Base-by-base conservation (phyloP, 192 early-diverging fungal genomes). In the Linnemannia zychae region DNA sequence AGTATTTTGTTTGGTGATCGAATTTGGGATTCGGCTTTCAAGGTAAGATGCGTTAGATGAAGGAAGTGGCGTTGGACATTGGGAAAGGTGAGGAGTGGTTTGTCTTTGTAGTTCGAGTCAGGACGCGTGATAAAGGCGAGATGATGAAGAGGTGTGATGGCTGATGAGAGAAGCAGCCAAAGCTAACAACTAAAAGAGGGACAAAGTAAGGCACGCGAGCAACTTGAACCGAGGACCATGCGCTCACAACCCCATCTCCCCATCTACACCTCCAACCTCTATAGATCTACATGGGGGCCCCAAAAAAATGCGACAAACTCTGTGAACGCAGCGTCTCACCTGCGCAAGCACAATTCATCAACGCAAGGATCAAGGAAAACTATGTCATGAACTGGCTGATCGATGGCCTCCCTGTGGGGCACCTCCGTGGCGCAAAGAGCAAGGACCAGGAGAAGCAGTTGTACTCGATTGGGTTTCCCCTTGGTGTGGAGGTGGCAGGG, bases 1-100 rank as follows among this genome's bases (percentile, higher is more conserved):
- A 94, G 93, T 77, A 97, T 99, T 53, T 87, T 99, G 40, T 99
- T 99, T 95, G 98, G 98, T 11, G 97, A 99, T 77, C 92, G 98
- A 44, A 95, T 99, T 78, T 97, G 93, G 73, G 92, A 88, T 68
- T 97, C 97, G 4, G 91, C 89, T 4, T 96, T 96, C 78, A 82
- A 96, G 89, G 92, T 98, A 87, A 84, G 80, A 20, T 84, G 15
- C 3, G 49, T 4, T 0, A 17, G 16, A 4, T 50, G 49, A 50
- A 4, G 24, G 38, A 11, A 24, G 6, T 11, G 24, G 37, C 13
- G 36, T 20, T 4, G 72, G 49, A 17, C 5, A 15, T 28, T 71
- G 38, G 0, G 22, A 40, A 38, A n/a, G n/a, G 71, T 72, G 12
- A 13, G 9, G 20, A 52, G 1, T 44, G 22, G 53, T 4, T 20